These are phyloP conservation scores for Fraxinus sp. DNA, from an alignment of 305 asterid species.

Conservation along the genomic window DNA sequence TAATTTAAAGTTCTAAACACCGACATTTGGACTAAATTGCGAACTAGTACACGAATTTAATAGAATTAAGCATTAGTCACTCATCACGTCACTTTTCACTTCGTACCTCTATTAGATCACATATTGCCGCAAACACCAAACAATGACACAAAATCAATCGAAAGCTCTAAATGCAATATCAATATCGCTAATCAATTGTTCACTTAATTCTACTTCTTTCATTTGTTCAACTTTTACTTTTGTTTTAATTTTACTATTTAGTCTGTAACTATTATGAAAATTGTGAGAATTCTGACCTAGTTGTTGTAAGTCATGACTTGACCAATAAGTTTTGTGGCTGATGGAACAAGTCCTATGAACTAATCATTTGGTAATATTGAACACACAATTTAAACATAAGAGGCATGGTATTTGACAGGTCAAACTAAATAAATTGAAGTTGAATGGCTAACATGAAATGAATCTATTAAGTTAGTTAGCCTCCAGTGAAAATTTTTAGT, in stretches of 20 bases:
- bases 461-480: neutral
- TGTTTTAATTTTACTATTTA: neutral
- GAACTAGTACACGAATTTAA: neutral
- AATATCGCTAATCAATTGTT: neutral
- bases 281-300: neutral
- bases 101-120: neutral
- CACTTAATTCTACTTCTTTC: neutral
- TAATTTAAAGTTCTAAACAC: no score
- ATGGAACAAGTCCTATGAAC: neutral
- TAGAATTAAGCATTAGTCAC: neutral
- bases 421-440: neutral
- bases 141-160: neutral
- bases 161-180: neutral
- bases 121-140: neutral
- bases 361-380: neutral
- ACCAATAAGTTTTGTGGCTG: neutral
- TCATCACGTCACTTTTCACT: neutral
- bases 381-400: neutral
- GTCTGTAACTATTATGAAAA: no score
- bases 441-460: neutral
- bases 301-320: neutral
- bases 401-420: neutral
- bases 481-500: neutral
- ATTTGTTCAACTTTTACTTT: neutral
- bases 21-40: neutral